These are phyloP conservation scores for Starmerella kuoi DNA, from an alignment of 805 yeast genomes.

Conservation along the genomic window DNA sequence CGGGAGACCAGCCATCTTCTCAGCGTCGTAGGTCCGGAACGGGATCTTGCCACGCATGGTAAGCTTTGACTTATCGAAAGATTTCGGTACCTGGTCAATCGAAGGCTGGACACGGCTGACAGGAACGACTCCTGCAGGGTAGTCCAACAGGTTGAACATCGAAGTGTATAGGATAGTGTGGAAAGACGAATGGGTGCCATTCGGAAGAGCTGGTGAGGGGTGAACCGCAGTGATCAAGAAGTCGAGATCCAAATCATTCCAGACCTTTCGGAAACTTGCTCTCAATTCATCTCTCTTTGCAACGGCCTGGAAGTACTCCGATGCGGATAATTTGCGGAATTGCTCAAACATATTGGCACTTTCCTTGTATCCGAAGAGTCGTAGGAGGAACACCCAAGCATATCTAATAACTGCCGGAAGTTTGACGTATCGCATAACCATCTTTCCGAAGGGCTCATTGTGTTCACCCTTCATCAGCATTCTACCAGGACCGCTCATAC, in stretches of 20 bases:
- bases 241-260: constrained; percentile 31
- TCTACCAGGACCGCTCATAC: constrained; percentile 25
- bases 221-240: constrained; percentile 33
- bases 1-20: constrained; percentile 38
- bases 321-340: constrained; percentile 28
- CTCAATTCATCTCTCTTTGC: constrained; percentile 30
- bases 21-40: constrained; percentile 39
- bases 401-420: constrained; percentile 29
- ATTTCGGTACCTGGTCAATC: constrained; percentile 27
- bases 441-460: constrained; percentile 30
- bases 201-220: constrained; percentile 36
- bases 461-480: constrained; percentile 27
- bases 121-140: constrained; percentile 46
- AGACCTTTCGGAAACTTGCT: constrained; percentile 25
- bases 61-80: constrained; percentile 24
- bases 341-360: constrained; percentile 31
- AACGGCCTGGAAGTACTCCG: constrained; percentile 30
- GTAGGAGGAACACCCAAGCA: constrained; percentile 30
- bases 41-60: constrained; percentile 37
- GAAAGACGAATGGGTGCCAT: constrained; percentile 28
- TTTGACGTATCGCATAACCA: constrained; percentile 26
- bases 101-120: constrained; percentile 41
- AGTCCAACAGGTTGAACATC: constrained; percentile 43
- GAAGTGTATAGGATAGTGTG: constrained; percentile 42
- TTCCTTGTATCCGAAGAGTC: constrained; percentile 31